phyloP scores from a whole-genome alignment of 164 flowering plant species.

The Warburgia ugandensis region DNA sequence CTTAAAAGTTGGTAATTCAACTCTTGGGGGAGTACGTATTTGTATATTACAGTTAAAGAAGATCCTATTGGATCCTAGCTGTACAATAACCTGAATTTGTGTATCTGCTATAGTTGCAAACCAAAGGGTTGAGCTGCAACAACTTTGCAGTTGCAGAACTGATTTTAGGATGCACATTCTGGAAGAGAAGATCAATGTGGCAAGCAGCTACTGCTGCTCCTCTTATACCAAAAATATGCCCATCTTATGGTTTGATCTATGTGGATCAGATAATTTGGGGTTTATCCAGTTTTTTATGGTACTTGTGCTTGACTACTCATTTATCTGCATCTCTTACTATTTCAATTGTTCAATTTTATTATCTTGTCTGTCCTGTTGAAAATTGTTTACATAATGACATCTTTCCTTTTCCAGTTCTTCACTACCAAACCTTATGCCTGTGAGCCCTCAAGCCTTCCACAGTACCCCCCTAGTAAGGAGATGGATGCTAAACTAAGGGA shows the following conservation, averaged over 20 bases:
- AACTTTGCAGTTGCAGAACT: too few relatives aligned
- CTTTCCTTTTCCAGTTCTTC: slow-evolving; percentile 55
- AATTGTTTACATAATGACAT: background rate
- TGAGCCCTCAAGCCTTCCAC: slow-evolving; percentile 91
- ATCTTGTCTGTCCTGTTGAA: background rate
- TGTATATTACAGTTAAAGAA: too few relatives aligned
- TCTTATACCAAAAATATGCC: background rate
- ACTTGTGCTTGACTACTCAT: background rate
- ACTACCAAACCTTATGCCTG: slow-evolving; percentile 78
- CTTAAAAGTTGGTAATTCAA: too few relatives aligned
- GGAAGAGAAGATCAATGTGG: too few relatives aligned
- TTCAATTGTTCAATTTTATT: background rate
- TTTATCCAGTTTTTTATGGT: too few relatives aligned
- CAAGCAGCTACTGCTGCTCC: too few relatives aligned
- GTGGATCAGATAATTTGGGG: background rate
- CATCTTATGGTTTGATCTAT: background rate
- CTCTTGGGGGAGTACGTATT: too few relatives aligned
- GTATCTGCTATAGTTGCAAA: too few relatives aligned
- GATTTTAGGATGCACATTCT: too few relatives aligned
- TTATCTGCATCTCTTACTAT: background rate
- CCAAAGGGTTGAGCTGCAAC: too few relatives aligned
- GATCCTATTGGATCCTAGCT: too few relatives aligned
- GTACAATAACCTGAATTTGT: too few relatives aligned
- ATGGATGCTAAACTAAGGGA: slow-evolving; percentile 93
- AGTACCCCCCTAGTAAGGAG: slow-evolving; percentile 94